Percentiles rank a stretch among this genome's conserved stretches.
Conservation (phyloP, 805 yeast genomes). For the Metschnikowia kunwiensis region DNA sequence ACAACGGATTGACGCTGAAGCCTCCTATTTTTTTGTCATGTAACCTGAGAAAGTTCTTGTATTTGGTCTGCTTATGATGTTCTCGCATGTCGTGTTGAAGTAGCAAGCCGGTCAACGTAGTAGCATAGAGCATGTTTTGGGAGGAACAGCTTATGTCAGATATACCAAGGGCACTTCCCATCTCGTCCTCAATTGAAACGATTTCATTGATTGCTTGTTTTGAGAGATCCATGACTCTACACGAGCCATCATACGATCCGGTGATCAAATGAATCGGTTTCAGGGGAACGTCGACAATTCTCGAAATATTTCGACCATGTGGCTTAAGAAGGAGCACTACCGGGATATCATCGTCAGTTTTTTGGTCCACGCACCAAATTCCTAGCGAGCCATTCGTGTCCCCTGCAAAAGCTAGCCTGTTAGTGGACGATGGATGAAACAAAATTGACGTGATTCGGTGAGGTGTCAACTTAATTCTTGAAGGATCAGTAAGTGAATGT, state of each 20-base stretch:
- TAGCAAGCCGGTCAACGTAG: conserved; percentile 80
- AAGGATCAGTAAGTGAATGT: conserved; percentile 4
- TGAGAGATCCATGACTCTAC: conserved; percentile 67
- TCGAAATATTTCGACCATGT: conserved; percentile 73
- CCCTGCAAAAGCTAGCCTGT: conserved; percentile 74
- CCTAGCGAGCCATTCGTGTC: conserved; percentile 88
- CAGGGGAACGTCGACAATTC: conserved; percentile 51
- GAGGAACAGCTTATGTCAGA: conserved; percentile 65
- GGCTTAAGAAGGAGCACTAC: conserved; percentile 64
- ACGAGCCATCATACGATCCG: conserved; percentile 84
- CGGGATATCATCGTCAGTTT: conserved; percentile 38
- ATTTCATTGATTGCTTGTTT: conserved; percentile 56
- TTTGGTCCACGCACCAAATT: conserved; percentile 73
- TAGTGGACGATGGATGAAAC: conserved; percentile 70
- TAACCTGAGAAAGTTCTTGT: conserved; percentile 48
- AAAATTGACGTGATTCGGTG: conserved; percentile 71
- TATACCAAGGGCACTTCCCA: conserved; percentile 53
- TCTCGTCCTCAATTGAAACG: conserved; percentile 46
- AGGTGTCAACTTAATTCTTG: conserved; percentile 48
- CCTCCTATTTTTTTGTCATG: conserved; percentile 94
- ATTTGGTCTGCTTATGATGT: conserved; percentile 26
- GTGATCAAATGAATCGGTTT: conserved; percentile 58
- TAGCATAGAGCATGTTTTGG: conserved; percentile 57
- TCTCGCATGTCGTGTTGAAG: conserved; percentile 68
- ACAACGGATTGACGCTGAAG: conserved; percentile 71